Conservation (phyloP, 306 rosid genomes). For the Cyamopsis tetragonoloba region DNA sequence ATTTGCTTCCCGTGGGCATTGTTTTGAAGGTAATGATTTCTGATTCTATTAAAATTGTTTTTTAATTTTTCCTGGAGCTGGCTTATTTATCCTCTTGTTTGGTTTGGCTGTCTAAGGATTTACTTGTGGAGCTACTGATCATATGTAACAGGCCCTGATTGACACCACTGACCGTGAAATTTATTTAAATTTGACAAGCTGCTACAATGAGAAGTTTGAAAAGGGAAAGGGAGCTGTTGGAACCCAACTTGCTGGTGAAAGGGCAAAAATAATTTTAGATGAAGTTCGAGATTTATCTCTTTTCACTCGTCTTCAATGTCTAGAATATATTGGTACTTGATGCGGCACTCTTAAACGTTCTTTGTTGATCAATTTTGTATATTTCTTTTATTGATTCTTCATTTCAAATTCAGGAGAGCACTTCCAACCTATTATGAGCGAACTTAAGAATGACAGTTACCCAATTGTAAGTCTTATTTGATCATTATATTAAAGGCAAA, state of each 20-base stretch:
- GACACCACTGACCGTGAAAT: slow-evolving; percentile 76
- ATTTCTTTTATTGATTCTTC: slow-evolving; percentile 27
- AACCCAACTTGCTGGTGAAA: slow-evolving; percentile 80
- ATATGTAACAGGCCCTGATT: slow-evolving; percentile 67
- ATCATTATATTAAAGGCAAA: background rate
- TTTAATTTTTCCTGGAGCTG: background rate
- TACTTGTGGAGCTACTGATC: background rate
- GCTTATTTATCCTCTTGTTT: background rate
- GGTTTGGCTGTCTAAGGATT: slow-evolving; percentile 6
- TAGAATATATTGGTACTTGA: slow-evolving; percentile 69
- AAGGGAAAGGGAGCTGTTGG: slow-evolving; percentile 83
- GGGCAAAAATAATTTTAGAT: slow-evolving; percentile 78
- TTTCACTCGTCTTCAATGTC: slow-evolving; percentile 63
- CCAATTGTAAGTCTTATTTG: slow-evolving; percentile 51
- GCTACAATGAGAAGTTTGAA: slow-evolving; percentile 50
- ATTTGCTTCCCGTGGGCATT: slow-evolving; percentile 86
- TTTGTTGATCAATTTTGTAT: background rate
- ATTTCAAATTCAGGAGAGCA: slow-evolving; percentile 55
- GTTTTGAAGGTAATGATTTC: slow-evolving; percentile 62
- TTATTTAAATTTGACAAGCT: slow-evolving; percentile 63
- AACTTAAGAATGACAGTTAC: slow-evolving; percentile 46
- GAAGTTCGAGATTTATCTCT: slow-evolving; percentile 69
- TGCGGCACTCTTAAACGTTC: slow-evolving; percentile 14
- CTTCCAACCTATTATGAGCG: slow-evolving; percentile 65
- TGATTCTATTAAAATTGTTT: background rate